A percentile compares a stretch with the other conserved stretches of the same genome.
These are phyloP conservation scores for Betula pendula DNA, from an alignment of 306 rosid genomes.

Conservation along the genomic window DNA sequence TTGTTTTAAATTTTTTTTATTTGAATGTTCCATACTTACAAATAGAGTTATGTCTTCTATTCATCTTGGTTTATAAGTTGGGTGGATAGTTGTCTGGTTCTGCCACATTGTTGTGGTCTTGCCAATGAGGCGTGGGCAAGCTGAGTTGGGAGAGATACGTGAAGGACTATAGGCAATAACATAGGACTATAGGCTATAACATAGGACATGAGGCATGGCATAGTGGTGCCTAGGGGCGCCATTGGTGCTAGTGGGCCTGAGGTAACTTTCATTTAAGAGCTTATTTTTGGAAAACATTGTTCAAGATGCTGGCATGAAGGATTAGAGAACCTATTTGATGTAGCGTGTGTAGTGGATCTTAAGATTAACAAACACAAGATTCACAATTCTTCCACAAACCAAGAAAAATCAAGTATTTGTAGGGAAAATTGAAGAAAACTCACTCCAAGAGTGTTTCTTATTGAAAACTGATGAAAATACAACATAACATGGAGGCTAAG, in stretches of 20 bases:
- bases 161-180: not conserved
- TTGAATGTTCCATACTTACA: not conserved
- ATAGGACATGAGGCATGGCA: not conserved
- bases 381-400: too few relatives aligned
- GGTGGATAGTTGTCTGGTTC: not conserved
- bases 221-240: too few relatives aligned
- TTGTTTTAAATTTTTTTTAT: too few relatives aligned
- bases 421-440: too few relatives aligned
- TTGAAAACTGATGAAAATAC: too few relatives aligned
- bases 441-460: too few relatives aligned
- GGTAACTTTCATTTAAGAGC: not conserved
- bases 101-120: constrained; percentile 1
- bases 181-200: not conserved
- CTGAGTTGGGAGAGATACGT: not conserved
- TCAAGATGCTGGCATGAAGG: not conserved
- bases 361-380: too few relatives aligned
- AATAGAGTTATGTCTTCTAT: not conserved
- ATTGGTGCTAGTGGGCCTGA: not conserved
- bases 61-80: not conserved
- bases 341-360: too few relatives aligned
- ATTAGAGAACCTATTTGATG: not conserved
- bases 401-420: too few relatives aligned
- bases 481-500: too few relatives aligned
- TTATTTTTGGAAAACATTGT: not conserved
- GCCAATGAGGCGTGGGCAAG: not conserved